Base-by-base conservation (phyloP, 805 yeast genomes). In the Vanderwaltozyma verrucispora region DNA sequence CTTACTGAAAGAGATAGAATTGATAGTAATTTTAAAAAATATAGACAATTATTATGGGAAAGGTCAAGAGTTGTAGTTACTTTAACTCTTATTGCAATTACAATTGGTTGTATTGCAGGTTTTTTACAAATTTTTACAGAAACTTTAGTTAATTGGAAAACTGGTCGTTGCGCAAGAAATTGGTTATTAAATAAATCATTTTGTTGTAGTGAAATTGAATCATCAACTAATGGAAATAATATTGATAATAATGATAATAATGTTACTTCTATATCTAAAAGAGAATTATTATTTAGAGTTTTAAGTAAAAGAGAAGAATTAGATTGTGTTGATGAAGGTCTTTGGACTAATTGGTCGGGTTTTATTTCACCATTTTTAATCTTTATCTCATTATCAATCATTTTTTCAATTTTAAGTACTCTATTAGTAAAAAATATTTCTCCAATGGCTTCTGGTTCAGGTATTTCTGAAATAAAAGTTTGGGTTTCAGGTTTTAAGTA, bases 391-490 rank as follows among this genome's bases (percentile, higher is more conserved):
- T 59, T 79, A 1, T 80, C 94, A 5, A 61, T 77, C 1, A 13
- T 64, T 0, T 77, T 89, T 48, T 82, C 92, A 3, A 56, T 68
- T 8, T 46, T 69, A 10, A 78, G 95, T 1, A 85, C 89, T 0
- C 54, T 69, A 12, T 53, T 87, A 26, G 95, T 94, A 32, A 68
- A 74, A 46, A 56, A 57, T 12, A 77, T 75, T 47, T 88, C 95
- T 0, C 95, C 95, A 1, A 69, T 78, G 37, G 97, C 98, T 2
- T 94, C 97, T 1, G 99, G 99, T 1, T 83, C 95, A 6, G 99
- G 99, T 0, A 94, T 92, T 35, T 82, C 96, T 13, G 99, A 92
- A 60, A 89, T 92, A 54, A 92, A 94, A 60, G 83, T 92, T 54
- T 87, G 92, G 44, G 85, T 88, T 1, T 78, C 94, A 0, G 99